phyloP scores from a whole-genome alignment of 2,329 filamentous ascomycete species.

The Claviceps quebecensis region DNA sequence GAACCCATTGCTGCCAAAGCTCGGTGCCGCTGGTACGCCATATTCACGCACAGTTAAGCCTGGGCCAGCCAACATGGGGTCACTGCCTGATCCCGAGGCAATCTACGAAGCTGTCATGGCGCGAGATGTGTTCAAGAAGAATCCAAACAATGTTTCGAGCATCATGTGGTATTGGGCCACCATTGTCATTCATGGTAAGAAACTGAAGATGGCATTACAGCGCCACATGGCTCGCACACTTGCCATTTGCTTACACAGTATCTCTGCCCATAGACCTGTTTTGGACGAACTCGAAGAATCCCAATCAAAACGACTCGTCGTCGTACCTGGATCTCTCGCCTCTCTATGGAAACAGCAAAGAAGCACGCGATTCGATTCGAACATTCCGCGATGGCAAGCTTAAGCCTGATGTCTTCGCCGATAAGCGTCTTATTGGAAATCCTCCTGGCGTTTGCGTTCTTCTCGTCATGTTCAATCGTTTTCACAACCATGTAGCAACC shows the following conservation, averaged over 20 bases:
- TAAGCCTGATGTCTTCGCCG: conserved; percentile 59
- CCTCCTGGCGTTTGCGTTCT: conserved; percentile 59
- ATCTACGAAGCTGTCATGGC: conserved; percentile 51
- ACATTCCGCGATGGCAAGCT: conserved; percentile 58
- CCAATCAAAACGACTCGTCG: conserved; percentile 50
- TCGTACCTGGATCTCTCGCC: conserved; percentile 60
- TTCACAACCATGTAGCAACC: conserved; percentile 76
- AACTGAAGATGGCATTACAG: neutral
- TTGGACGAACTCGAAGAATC: conserved; percentile 50
- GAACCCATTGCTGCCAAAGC: conserved; percentile 50
- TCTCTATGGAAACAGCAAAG: conserved; percentile 55
- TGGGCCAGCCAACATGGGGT: conserved; percentile 43
- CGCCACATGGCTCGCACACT: neutral
- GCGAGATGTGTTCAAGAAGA: conserved; percentile 33
- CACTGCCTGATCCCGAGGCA: conserved; percentile 50
- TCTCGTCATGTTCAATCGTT: conserved; percentile 66
- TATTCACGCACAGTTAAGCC: conserved; percentile 54
- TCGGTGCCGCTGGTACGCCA: conserved; percentile 52
- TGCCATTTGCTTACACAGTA: neutral
- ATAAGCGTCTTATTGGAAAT: conserved; percentile 55
- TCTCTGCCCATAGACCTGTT: conserved; percentile 39
- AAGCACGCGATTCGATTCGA: conserved; percentile 51
- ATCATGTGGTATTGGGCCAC: conserved; percentile 61
- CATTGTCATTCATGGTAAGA: conserved; percentile 54
- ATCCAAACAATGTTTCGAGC: conserved; percentile 60